These are phyloP conservation scores for Cercospora zeina DNA, from an alignment of 2,329 filamentous ascomycete species.

Conservation along the genomic window DNA sequence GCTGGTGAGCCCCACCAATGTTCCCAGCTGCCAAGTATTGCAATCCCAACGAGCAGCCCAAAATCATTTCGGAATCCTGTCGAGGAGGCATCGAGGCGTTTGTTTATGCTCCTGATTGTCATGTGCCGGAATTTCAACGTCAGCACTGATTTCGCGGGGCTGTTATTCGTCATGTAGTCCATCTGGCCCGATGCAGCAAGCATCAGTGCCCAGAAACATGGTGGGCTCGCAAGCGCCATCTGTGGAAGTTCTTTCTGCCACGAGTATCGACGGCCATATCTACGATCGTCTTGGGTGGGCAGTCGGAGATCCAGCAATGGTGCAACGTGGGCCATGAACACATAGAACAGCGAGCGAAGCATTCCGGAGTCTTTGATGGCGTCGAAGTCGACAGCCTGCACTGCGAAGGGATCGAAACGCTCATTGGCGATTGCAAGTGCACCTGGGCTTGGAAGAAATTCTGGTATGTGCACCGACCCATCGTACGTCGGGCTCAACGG, in stretches of 20 bases:
- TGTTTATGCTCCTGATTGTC: conserved; percentile 23
- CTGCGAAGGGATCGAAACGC: conserved; percentile 23
- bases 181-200: conserved; percentile 20
- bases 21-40: conserved; percentile 26
- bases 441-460: neutral
- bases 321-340: conserved; percentile 20
- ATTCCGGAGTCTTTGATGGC: conserved; percentile 20
- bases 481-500: neutral
- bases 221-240: conserved; percentile 20
- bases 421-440: conserved; percentile 14
- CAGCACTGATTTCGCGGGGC: conserved; percentile 13
- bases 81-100: conserved; percentile 15
- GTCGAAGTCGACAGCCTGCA: conserved; percentile 22
- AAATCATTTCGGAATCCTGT: conserved; percentile 20
- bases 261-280: conserved; percentile 15
- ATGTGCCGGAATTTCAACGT: conserved; percentile 24
- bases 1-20: conserved; percentile 21
- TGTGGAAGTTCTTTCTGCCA: conserved; percentile 25
- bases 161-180: neutral
- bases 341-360: conserved; percentile 22
- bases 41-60: conserved; percentile 23
- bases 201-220: conserved; percentile 26
- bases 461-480: neutral
- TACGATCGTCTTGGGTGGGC: conserved; percentile 21
- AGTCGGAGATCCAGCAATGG: conserved; percentile 24